phyloP scores from a whole-genome alignment of 306 rosid genomes.

The Vigna reflexopilosa region DNA sequence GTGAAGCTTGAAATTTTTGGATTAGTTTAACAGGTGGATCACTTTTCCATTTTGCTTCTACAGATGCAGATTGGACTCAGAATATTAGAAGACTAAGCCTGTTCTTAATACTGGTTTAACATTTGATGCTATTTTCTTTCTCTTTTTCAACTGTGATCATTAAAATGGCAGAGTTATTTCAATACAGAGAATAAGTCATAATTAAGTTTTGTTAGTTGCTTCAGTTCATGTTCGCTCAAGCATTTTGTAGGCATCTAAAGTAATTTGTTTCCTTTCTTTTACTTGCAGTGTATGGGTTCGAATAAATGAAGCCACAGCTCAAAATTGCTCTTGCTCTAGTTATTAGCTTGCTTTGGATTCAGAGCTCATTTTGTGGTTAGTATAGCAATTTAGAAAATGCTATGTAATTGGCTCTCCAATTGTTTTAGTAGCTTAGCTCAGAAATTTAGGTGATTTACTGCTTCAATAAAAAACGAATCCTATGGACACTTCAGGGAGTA shows the following conservation, averaged over 20 bases:
- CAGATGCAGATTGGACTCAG: slow-evolving; percentile 33
- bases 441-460: neutral
- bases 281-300: slow-evolving; percentile 52
- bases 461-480: neutral
- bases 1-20: slow-evolving; percentile 13
- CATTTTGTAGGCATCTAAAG: neutral
- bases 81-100: slow-evolving; percentile 45
- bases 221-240: slow-evolving; percentile 22
- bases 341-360: slow-evolving; percentile 66
- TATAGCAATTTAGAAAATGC: slow-evolving; percentile 26
- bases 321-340: slow-evolving; percentile 59
- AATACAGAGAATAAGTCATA: neutral
- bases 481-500: neutral
- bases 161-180: slow-evolving; percentile 23
- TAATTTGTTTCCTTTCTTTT: slow-evolving; percentile 41
- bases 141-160: slow-evolving; percentile 26
- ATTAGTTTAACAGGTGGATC: slow-evolving; percentile 25
- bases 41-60: slow-evolving; percentile 33
- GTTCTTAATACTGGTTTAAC: slow-evolving; percentile 45
- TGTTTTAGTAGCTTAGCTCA: slow-evolving; percentile 13
- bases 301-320: slow-evolving; percentile 67
- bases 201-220: slow-evolving; percentile 26
- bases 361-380: slow-evolving; percentile 70
- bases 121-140: slow-evolving; percentile 40
- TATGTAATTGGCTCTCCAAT: slow-evolving; percentile 26